Evolutionary conservation across 352 stramenopile species (phyloP).

Genomic region (Pythium pyrilobum): DNA sequence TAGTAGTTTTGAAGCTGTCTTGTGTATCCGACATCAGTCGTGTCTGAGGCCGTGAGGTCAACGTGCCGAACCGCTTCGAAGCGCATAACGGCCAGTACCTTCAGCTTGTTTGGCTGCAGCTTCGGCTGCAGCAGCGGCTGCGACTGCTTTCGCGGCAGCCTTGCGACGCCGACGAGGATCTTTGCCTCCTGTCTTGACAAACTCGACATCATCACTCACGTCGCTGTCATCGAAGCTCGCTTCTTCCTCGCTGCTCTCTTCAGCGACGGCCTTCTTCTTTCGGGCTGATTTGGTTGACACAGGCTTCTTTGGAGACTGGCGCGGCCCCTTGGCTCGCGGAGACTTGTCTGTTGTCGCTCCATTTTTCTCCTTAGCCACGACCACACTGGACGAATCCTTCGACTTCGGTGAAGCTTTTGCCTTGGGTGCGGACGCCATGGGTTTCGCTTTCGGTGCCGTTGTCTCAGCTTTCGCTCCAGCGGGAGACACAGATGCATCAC

Average conservation of each 20-base stretch:
- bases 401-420: neutral
- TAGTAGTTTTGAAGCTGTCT: too few relatives aligned
- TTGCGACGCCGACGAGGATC: slow-evolving; percentile 39
- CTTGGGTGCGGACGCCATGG: neutral
- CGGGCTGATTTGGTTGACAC: slow-evolving; percentile 4
- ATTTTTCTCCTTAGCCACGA: too few relatives aligned
- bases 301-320: neutral
- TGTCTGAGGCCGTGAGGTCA: too few relatives aligned
- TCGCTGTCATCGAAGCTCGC: slow-evolving; percentile 2
- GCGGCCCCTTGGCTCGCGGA: too few relatives aligned
- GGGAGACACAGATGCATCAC: neutral
- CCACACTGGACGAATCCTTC: too few relatives aligned
- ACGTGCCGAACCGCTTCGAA: slow-evolving; percentile 14
- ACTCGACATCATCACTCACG: slow-evolving; percentile 20
- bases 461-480: neutral
- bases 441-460: neutral
- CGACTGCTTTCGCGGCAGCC: slow-evolving; percentile 51
- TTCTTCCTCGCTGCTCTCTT: neutral
- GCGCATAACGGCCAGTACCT: slow-evolving; percentile 31
- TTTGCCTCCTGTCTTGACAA: slow-evolving; percentile 15
- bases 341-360: too few relatives aligned
- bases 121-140: slow-evolving; percentile 49
- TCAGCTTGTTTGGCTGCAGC: slow-evolving; percentile 40
- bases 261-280: slow-evolving; percentile 4
- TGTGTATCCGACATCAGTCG: too few relatives aligned